A percentile compares a stretch with the other conserved stretches of the same genome.
Conservation (phyloP, 148 eudicot genomes). For the Talinum fruticosum region DNA sequence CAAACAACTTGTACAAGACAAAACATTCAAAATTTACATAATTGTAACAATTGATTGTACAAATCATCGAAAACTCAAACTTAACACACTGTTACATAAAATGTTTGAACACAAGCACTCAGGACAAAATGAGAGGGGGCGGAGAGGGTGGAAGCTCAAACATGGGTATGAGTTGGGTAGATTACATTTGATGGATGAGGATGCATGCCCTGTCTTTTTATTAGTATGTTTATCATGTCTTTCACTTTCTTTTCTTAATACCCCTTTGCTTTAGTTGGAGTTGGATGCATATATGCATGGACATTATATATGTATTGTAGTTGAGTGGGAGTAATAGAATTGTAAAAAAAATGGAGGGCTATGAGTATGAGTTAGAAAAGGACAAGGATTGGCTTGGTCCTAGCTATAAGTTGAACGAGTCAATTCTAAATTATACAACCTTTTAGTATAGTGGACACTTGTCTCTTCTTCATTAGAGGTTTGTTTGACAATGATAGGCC, state of each 20-base stretch:
- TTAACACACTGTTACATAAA: too few relatives aligned
- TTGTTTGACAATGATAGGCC: background rate
- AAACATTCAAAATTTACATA: too few relatives aligned
- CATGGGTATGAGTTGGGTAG: background rate
- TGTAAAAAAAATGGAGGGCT: background rate
- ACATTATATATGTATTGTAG: background rate
- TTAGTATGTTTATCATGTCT: background rate
- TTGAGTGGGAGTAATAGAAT: background rate
- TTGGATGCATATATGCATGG: background rate
- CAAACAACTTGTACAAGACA: too few relatives aligned
- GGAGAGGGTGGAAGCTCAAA: background rate
- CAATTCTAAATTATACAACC: background rate
- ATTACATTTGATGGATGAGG: background rate
- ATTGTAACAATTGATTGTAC: too few relatives aligned
- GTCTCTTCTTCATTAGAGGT: background rate
- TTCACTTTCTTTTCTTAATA: background rate
- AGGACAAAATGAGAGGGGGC: background rate
- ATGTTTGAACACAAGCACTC: too few relatives aligned
- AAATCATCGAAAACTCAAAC: too few relatives aligned
- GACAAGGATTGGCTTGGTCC: background rate
- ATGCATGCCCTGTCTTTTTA: background rate
- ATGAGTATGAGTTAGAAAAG: background rate
- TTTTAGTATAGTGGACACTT: background rate
- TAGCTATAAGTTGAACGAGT: background rate
- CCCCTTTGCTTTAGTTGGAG: background rate